Evolutionary conservation across 2,329 filamentous ascomycete genomes (phyloP).

Genomic region (Colletotrichum siamense): DNA sequence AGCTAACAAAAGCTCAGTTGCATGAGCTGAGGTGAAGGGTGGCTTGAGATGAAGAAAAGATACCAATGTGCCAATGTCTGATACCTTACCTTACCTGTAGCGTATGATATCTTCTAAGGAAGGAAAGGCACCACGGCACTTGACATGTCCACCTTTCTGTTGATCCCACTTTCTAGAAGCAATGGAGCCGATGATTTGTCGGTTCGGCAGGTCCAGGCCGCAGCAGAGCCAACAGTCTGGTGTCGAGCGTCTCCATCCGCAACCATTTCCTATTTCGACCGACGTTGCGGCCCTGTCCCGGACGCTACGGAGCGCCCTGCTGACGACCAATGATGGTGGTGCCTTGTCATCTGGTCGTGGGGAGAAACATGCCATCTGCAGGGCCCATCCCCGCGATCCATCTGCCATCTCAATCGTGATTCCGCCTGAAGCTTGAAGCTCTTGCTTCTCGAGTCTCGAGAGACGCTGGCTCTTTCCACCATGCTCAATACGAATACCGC

Average conservation of each 20-base stretch:
- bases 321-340: conserved; percentile 5
- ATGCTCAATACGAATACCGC: not conserved
- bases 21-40: not conserved
- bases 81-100: too few species aligned
- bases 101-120: too few species aligned
- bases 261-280: conserved; percentile 19
- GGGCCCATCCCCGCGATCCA: not conserved
- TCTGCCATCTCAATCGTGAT: conserved; percentile 15
- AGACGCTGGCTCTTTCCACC: not conserved
- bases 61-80: not conserved
- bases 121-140: not conserved
- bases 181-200: not conserved
- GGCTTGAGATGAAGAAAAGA: not conserved
- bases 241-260: not conserved
- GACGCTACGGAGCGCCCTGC: not conserved
- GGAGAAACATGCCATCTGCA: not conserved
- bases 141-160: not conserved
- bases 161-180: not conserved
- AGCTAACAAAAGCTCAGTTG: not conserved
- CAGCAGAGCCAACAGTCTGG: not conserved
- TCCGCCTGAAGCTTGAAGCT: not conserved
- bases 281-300: conserved; percentile 6
- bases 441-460: not conserved
- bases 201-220: not conserved
- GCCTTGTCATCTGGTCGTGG: not conserved